phyloP scores from a whole-genome alignment of 148 eudicot species.

The Fagopyrum homotropicum region DNA sequence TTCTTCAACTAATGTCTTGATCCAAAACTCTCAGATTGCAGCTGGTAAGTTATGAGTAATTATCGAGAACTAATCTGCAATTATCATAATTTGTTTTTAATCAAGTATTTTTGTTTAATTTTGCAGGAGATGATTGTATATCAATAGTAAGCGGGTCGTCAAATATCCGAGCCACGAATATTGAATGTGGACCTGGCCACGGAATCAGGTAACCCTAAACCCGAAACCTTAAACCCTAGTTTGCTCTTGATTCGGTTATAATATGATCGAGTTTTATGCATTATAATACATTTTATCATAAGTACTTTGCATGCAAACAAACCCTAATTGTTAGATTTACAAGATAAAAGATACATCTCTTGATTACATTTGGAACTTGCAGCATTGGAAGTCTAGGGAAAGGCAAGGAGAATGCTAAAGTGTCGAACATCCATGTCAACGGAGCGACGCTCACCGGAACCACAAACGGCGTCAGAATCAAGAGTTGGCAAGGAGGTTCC shows the following conservation, averaged over 20 bases:
- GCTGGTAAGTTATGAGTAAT: constrained; percentile 34
- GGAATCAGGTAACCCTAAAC: constrained; percentile 54
- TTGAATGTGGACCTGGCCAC: constrained; percentile 84
- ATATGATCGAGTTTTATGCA: too few relatives aligned
- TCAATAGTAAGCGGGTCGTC: constrained; percentile 59
- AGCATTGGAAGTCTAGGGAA: constrained; percentile 85
- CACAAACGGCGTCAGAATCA: constrained; percentile 68
- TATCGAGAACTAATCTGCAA: too few relatives aligned
- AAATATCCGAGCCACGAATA: constrained; percentile 30
- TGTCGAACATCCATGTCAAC: constrained; percentile 50
- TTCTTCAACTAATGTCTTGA: constrained; percentile 31
- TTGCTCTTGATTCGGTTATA: too few relatives aligned
- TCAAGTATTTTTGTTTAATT: not conserved
- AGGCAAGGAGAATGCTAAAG: constrained; percentile 41
- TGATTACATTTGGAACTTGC: not conserved
- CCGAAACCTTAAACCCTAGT: not conserved
- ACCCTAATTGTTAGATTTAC: too few relatives aligned
- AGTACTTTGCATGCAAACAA: not conserved
- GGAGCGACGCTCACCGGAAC: constrained; percentile 56
- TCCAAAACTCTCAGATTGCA: constrained; percentile 32
- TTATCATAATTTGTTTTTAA: not conserved
- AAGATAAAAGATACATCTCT: too few relatives aligned
- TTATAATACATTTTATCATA: too few relatives aligned
- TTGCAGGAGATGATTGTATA: constrained; percentile 70
- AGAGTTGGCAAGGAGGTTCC: constrained; percentile 72